Evolutionary conservation across 257 asterid genomes (phyloP).

Genomic region (Anisodus acutangulus): DNA sequence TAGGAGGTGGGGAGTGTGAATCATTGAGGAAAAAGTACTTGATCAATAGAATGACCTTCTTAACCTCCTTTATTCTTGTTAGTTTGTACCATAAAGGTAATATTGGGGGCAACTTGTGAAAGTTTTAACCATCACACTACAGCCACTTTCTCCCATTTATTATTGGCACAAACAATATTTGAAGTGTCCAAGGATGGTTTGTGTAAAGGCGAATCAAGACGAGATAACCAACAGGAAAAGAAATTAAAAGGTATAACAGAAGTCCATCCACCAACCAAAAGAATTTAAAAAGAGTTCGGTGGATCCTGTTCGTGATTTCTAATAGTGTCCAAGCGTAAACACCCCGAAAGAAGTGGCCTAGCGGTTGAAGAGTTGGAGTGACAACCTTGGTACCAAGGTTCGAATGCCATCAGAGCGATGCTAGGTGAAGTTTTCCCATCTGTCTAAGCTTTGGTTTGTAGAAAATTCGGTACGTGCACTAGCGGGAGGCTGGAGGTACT

Average conservation of each 20-base stretch:
- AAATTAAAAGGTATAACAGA: neutral
- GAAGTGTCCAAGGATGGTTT: neutral
- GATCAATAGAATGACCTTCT: neutral
- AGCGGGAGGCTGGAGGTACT: neutral
- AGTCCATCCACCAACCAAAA: neutral
- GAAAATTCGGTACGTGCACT: neutral
- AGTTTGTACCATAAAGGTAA: neutral
- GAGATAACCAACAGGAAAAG: neutral
- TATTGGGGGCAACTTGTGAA: neutral
- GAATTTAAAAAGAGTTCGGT: neutral
- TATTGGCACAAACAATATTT: neutral
- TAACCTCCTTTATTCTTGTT: neutral
- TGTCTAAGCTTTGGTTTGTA: slow-evolving; percentile 1
- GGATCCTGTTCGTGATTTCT: neutral
- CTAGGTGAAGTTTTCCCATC: neutral
- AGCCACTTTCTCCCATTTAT: neutral
- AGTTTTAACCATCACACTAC: neutral
- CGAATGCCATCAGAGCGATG: neutral
- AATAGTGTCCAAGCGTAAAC: neutral
- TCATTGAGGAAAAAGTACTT: neutral
- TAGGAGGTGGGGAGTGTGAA: neutral
- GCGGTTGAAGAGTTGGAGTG: neutral
- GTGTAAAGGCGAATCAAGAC: neutral
- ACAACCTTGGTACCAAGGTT: slow-evolving; percentile 6
- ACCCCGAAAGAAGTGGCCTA: neutral